phyloP scores from a whole-genome alignment of 116 monocot genomes.

The Iris pallida region DNA sequence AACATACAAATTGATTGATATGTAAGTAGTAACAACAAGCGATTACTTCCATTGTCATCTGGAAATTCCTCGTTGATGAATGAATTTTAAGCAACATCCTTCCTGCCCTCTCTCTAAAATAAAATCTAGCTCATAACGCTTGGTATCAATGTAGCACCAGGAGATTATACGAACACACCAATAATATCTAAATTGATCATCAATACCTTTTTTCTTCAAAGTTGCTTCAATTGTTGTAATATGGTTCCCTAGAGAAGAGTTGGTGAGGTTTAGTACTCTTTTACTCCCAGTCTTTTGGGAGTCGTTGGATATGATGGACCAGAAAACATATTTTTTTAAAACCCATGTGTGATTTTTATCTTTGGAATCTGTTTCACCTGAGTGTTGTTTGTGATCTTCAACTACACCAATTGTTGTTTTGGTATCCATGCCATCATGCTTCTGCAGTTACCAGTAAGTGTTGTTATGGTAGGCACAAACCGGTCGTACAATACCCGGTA shows the following conservation, averaged over 20 bases:
- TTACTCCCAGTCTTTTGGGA: conserved; percentile 69
- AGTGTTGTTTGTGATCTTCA: conserved; percentile 52
- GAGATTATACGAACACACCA: no score
- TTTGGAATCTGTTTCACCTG: conserved; percentile 48
- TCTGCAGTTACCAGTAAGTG: conserved; percentile 76
- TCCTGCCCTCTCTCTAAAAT: conserved; percentile 77
- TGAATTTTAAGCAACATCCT: conserved; percentile 51
- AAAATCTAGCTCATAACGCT: conserved; percentile 83
- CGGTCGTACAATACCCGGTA: conserved; percentile 17
- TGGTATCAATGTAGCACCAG: conserved; percentile 47
- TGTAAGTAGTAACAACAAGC: neutral
- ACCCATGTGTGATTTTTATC: no score
- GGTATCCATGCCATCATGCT: conserved; percentile 86
- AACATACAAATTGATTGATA: neutral
- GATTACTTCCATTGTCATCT: conserved; percentile 77
- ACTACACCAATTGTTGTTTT: conserved; percentile 68
- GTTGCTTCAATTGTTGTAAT: conserved; percentile 61
- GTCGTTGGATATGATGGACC: conserved; percentile 66
- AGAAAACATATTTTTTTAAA: conserved; percentile 18
- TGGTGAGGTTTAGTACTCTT: conserved; percentile 47
- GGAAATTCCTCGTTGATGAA: conserved; percentile 87
- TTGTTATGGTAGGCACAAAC: conserved; percentile 70
- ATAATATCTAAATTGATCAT: no score
- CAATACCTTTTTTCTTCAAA: no score
- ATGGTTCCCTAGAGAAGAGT: conserved; percentile 61